phyloP scores from a whole-genome alignment of 768 basidiomycete genomes.

The Russula earlei region DNA sequence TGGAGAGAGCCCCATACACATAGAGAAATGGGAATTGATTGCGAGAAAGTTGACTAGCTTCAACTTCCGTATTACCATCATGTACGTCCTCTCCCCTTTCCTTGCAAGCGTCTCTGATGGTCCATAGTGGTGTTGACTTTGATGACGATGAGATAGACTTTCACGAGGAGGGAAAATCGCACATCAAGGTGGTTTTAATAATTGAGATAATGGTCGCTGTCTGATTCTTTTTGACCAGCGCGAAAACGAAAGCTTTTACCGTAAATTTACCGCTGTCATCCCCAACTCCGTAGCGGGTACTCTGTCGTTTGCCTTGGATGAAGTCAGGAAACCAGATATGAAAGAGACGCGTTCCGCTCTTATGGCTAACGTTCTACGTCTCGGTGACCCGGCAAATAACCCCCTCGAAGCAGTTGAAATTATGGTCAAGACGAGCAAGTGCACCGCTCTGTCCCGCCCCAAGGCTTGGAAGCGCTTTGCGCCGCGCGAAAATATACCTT shows the following conservation, averaged over 20 bases:
- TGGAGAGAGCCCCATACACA: constrained; percentile 63
- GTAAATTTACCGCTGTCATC: constrained; percentile 34
- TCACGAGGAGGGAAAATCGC: constrained; percentile 56
- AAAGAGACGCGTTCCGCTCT: constrained; percentile 61
- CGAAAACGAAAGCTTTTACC: constrained; percentile 68
- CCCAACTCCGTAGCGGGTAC: constrained; percentile 50
- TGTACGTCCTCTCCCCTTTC: constrained; percentile 40
- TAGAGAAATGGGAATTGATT: constrained; percentile 68
- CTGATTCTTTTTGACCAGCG: constrained; percentile 34
- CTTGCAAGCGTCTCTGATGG: constrained; percentile 2
- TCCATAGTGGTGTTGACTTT: constrained; percentile 76
- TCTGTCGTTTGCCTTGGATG: constrained; percentile 54
- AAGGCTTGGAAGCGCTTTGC: constrained; percentile 75
- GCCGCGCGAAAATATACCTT: constrained; percentile 27
- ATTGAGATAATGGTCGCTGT: not conserved
- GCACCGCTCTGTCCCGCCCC: constrained; percentile 58
- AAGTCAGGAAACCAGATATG: constrained; percentile 51
- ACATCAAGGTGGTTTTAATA: constrained; percentile 51
- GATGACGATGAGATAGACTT: constrained; percentile 61
- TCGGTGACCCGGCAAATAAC: constrained; percentile 65
- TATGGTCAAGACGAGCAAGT: constrained; percentile 67
- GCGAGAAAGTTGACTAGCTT: constrained; percentile 53
- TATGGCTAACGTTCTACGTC: constrained; percentile 52
- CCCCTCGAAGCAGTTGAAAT: constrained; percentile 70
- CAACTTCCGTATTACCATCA: constrained; percentile 51